These are phyloP conservation scores for Suillus fuscotomentosus DNA, from an alignment of 768 basidiomycete genomes.

Conservation along the genomic window DNA sequence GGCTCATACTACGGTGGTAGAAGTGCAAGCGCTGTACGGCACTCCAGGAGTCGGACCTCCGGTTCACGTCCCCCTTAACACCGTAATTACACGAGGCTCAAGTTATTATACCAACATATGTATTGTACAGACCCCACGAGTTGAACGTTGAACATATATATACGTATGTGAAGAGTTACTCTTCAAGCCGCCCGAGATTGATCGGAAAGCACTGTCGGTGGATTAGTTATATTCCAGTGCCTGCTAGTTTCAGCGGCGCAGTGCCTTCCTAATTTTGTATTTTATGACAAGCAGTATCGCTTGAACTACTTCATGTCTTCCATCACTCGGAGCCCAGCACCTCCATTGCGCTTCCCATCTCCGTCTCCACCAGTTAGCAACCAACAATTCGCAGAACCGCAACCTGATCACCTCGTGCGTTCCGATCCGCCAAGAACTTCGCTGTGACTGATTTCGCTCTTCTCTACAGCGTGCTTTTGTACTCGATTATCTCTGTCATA, in stretches of 20 bases:
- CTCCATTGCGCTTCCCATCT: not conserved
- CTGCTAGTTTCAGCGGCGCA: not conserved
- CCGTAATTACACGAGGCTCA: not conserved
- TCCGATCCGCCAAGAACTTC: constrained; percentile 1
- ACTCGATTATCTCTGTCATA: constrained; percentile 74
- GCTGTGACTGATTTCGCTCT: not conserved
- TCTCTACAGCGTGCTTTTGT: constrained; percentile 59
- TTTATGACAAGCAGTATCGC: not conserved
- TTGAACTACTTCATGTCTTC: not conserved
- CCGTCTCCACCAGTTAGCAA: constrained; percentile 13
- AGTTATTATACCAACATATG: constrained; percentile 4
- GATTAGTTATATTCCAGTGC: not conserved
- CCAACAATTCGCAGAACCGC: constrained; percentile 29
- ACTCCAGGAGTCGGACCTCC: constrained; percentile 40
- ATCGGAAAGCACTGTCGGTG: not conserved
- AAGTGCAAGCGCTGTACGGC: constrained; percentile 24
- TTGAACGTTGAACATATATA: not conserved
- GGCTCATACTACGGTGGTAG: constrained; percentile 26
- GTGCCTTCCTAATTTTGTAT: not conserved
- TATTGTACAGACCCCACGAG: not conserved
- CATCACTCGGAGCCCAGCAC: not conserved
- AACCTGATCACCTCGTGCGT: constrained; percentile 46
- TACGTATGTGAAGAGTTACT: not conserved
- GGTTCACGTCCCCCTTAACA: constrained; percentile 4
- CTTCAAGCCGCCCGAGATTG: not conserved